Evolutionary conservation across 805 yeast species (phyloP), one percentile per base, ranked within the genome.

Genomic region (Candida vartiovaarae): DNA sequence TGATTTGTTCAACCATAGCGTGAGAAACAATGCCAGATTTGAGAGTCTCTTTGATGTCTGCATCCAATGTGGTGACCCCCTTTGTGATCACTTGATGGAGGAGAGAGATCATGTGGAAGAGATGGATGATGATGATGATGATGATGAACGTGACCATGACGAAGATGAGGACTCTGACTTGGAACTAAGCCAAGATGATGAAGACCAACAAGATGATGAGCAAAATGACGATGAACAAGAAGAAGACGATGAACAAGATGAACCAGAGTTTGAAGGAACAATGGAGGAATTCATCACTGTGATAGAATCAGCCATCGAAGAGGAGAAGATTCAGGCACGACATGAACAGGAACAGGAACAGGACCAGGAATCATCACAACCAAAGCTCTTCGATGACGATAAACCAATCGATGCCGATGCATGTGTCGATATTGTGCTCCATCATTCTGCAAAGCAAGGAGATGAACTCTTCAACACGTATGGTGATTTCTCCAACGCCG

Each of bases 401-500:
- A 73, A 71, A 20, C 52, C 67, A 7, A 62, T 71, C 3, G 47
- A 58, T 4, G 66, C 75, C 2, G 73, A 71, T 41, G 75, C 76
- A 45, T 81, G 89, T 50, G 86, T 95, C 53, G 96, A 88, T 53
- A 77, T 89, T 10, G 69, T 76, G 0, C 55, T 82, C 3, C 66
- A 69, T 20, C 59, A 57, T 10, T 56, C 62, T 2, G 75, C 85
- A 1, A 40, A 54, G 1, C 57, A 63, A 31, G 76, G 78, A 6
- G 60, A 67, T 9, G 96, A 91, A 56, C 56, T 91, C 10, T 85
- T 80, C 67, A 89, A 87, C 63, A 80, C 93, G 0, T 90, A 89
- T 54, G 97, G 96, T 0, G 82, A 80, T 27, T 67, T 82, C 34
- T 64, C 81, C 11, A 87, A 85, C 52, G 69, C 84, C 0, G 72